Percentiles rank a stretch among this genome's conserved stretches.
Conservation (phyloP, 352 stramenopile species). For the Globisporangium cederbergense region DNA sequence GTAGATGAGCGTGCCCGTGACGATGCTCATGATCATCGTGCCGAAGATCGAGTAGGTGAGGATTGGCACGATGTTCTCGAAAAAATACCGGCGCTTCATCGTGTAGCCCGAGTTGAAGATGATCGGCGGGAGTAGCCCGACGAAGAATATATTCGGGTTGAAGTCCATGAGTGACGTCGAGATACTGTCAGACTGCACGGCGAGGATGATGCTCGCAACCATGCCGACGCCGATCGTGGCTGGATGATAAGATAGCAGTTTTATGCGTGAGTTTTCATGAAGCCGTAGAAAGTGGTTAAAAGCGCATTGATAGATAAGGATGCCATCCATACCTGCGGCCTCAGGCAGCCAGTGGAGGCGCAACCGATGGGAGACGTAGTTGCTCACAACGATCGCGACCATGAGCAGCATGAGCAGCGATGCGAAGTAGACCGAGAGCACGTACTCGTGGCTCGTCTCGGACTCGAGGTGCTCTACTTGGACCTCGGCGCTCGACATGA, state of each 20-base stretch:
- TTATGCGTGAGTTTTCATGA: too few relatives aligned
- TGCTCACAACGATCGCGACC: conserved; percentile 75
- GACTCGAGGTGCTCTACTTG: conserved; percentile 36
- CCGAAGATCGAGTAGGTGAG: conserved; percentile 88
- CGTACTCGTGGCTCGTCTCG: conserved; percentile 71
- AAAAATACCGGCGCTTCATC: conserved; percentile 91
- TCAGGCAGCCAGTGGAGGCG: conserved; percentile 77
- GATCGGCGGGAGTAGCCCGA: conserved; percentile 90
- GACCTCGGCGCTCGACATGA: conserved; percentile 26
- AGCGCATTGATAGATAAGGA: background rate
- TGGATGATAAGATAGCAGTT: background rate
- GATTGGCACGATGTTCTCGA: conserved; percentile 89
- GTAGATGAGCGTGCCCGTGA: conserved; percentile 79
- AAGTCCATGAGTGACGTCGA: conserved; percentile 83
- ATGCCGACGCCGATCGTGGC: conserved; percentile 65
- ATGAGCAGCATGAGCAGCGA: conserved; percentile 74
- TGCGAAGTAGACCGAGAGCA: conserved; percentile 74
- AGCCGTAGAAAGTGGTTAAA: conserved; percentile 1
- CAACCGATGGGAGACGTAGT: conserved; percentile 70
- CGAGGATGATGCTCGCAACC: conserved; percentile 50
- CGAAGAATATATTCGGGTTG: conserved; percentile 92
- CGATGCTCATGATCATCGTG: conserved; percentile 88
- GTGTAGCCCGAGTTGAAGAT: conserved; percentile 95
- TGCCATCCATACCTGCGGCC: conserved; percentile 31
- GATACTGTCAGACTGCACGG: conserved; percentile 66